Percentiles rank a stretch among this genome's conserved stretches.
These are phyloP conservation scores for Capronia coronata DNA, from an alignment of 2,329 filamentous ascomycete species.

Conservation along the genomic window DNA sequence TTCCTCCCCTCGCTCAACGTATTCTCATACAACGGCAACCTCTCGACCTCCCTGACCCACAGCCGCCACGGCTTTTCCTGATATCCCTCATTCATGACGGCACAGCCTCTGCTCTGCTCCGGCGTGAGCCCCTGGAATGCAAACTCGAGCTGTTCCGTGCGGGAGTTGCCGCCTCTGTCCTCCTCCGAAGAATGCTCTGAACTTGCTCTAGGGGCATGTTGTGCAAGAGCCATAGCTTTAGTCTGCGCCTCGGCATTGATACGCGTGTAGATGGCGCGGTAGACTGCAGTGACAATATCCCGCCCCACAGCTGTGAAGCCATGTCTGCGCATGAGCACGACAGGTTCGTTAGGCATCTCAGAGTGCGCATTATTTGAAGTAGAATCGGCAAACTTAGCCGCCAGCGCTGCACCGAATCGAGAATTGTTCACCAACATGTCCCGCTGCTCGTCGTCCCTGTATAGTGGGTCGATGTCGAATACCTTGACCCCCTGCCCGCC, in stretches of 20 bases:
- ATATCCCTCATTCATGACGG: conserved; percentile 17
- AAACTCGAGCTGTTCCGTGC: not conserved
- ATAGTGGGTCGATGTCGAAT: conserved; percentile 33
- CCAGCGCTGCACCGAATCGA: conserved; percentile 35
- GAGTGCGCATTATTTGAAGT: not conserved
- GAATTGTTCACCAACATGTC: conserved; percentile 38
- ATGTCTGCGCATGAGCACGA: conserved; percentile 44
- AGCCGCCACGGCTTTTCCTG: conserved; percentile 25
- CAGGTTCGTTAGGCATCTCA: conserved; percentile 28
- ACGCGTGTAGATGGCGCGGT: conserved; percentile 42
- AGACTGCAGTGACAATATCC: conserved; percentile 39
- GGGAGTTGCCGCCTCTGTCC: not conserved
- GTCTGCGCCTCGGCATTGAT: conserved; percentile 42
- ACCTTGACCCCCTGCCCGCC: conserved; percentile 31
- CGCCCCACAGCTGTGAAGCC: conserved; percentile 40
- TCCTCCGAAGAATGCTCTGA: no score
- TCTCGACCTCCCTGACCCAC: conserved; percentile 26
- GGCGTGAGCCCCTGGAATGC: conserved; percentile 18
- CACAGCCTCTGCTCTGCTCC: conserved; percentile 16
- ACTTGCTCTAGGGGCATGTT: not conserved
- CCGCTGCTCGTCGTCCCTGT: conserved; percentile 29
- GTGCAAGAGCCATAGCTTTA: conserved; percentile 31
- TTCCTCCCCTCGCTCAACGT: conserved; percentile 12
- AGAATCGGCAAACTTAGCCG: conserved; percentile 31
- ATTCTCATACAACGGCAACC: conserved; percentile 24